These are phyloP conservation scores for Aspergillus aculeatinus DNA, from an alignment of 2,329 filamentous ascomycete species.

Conservation along the genomic window DNA sequence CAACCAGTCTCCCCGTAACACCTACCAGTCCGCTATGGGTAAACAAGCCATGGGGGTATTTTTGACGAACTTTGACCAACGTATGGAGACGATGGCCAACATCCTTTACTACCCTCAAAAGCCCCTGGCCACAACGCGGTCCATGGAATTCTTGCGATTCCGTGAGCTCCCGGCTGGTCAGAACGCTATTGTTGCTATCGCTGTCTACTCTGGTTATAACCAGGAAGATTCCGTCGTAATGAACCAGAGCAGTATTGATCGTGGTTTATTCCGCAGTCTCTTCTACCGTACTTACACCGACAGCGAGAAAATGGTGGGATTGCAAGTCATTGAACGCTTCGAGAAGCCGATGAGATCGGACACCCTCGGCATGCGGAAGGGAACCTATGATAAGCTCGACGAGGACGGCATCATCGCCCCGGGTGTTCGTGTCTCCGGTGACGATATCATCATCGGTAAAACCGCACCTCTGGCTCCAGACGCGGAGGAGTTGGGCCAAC, in stretches of 20 bases:
- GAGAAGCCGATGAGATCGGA: conserved; percentile 90
- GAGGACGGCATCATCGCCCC: conserved; percentile 94
- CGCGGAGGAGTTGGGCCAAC: conserved; percentile 87
- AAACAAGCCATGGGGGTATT: conserved; percentile 99
- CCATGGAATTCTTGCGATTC: conserved; percentile 99
- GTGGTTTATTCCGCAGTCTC: conserved; percentile 92
- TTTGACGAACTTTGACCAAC: conserved; percentile 91
- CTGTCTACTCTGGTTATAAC: conserved; percentile 97
- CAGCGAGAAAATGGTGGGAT: conserved; percentile 91
- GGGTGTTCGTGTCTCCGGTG: conserved; percentile 90
- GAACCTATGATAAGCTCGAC: conserved; percentile 96
- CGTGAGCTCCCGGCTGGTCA: conserved; percentile 93
- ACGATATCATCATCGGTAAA: conserved; percentile 99
- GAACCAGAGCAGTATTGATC: conserved; percentile 99
- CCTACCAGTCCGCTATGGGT: conserved; percentile 98
- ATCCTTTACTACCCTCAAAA: conserved; percentile 99
- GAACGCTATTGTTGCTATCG: conserved; percentile 97
- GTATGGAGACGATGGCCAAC: conserved; percentile 99
- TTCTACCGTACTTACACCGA: conserved; percentile 98
- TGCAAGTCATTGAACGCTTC: conserved; percentile 89
- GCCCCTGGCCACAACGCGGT: conserved; percentile 89
- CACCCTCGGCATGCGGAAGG: conserved; percentile 88
- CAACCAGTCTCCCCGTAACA: conserved; percentile 96
- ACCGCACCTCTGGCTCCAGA: conserved; percentile 92
- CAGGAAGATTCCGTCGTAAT: conserved; percentile 99